Evolutionary conservation across 345 rosid genomes (phyloP).

Genomic region (Sisymbrium altissimum): DNA sequence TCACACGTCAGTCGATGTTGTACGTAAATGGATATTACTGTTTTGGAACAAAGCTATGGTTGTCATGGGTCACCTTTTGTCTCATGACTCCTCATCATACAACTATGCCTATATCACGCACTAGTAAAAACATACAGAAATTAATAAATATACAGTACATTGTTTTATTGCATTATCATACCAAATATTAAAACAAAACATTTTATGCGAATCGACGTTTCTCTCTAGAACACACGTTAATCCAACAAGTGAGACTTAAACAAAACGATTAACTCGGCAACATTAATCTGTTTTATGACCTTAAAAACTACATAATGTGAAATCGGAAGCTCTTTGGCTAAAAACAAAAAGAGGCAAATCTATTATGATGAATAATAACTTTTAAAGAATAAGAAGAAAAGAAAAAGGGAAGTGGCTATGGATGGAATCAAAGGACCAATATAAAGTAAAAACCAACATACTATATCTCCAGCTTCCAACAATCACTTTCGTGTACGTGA

Average conservation of each 20-base stretch:
- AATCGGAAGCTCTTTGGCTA: not conserved
- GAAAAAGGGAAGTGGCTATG: not conserved
- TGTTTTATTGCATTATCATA: not conserved
- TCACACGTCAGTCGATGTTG: slow-evolving; percentile 11
- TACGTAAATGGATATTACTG: slow-evolving; percentile 25
- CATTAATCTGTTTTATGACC: not conserved
- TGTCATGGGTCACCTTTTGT: slow-evolving; percentile 29
- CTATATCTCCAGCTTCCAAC: not conserved
- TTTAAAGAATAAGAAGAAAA: not conserved
- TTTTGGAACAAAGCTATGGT: slow-evolving; percentile 6
- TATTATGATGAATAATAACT: not conserved
- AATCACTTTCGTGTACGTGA: not conserved
- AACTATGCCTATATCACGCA: not conserved
- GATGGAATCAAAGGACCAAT: slow-evolving; percentile 11
- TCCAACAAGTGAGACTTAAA: not conserved
- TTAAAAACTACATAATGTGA: not conserved
- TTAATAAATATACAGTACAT: not conserved
- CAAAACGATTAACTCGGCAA: not conserved
- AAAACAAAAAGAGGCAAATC: not conserved
- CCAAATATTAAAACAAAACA: not conserved
- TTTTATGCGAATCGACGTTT: not conserved
- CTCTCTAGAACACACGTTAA: not conserved
- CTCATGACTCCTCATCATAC: slow-evolving; percentile 9
- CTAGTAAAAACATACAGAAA: not conserved
- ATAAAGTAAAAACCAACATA: not conserved